Conservation (phyloP, 768 basidiomycete genomes). For the Lentinula sp. region DNA sequence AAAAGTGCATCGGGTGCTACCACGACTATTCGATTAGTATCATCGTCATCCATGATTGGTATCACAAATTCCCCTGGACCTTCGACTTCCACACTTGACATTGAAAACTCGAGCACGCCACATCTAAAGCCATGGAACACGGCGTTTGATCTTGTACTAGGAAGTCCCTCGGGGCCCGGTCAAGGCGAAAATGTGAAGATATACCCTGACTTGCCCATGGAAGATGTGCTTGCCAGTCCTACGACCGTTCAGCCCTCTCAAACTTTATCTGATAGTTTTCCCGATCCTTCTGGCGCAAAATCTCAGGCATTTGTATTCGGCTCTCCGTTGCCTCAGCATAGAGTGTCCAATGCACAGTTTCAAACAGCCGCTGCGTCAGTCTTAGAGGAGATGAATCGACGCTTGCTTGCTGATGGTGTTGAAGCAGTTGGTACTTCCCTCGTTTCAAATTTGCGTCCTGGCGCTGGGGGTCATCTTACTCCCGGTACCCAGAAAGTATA, state of each 20-base stretch:
- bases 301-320: conserved; percentile 68
- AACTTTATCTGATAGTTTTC: background rate
- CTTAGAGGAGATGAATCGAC: conserved; percentile 77
- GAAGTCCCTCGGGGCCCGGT: conserved; percentile 37
- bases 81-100: background rate
- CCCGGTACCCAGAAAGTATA: background rate
- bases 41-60: conserved; percentile 15
- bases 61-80: conserved; percentile 21
- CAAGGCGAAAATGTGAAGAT: conserved; percentile 29
- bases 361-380: conserved; percentile 60
- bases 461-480: conserved; percentile 6
- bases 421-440: conserved; percentile 40
- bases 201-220: conserved; percentile 25
- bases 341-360: conserved; percentile 62
- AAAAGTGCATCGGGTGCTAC: conserved; percentile 34
- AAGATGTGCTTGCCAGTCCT: background rate
- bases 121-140: conserved; percentile 62
- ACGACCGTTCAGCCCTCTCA: background rate
- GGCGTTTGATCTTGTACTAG: conserved; percentile 60
- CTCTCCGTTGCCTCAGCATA: conserved; percentile 62
- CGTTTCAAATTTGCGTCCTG: conserved; percentile 34
- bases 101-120: conserved; percentile 37
- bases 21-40: conserved; percentile 47
- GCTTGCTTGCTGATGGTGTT: conserved; percentile 54
- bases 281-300: conserved; percentile 1